Evolutionary conservation across 768 basidiomycete species (phyloP).

Genomic region (Daedaleopsis sinensis): DNA sequence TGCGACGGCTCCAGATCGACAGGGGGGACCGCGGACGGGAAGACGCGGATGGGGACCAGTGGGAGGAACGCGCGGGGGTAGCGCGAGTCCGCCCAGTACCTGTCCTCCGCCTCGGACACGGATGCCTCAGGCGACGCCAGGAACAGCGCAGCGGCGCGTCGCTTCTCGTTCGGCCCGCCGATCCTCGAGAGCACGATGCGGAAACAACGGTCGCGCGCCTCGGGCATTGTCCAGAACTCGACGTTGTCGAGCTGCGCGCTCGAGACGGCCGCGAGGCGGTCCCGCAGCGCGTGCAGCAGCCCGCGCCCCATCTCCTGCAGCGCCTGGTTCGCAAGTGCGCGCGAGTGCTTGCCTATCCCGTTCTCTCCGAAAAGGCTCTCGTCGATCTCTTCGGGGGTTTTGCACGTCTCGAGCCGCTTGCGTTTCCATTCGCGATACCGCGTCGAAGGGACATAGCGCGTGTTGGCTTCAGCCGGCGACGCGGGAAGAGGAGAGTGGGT

Average conservation of each 20-base stretch:
- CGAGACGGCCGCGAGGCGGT: slow-evolving; percentile 39
- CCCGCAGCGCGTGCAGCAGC: slow-evolving; percentile 63
- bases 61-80: slow-evolving; percentile 56
- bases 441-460: slow-evolving; percentile 63
- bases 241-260: slow-evolving; percentile 32
- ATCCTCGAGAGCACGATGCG: slow-evolving; percentile 77
- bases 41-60: slow-evolving; percentile 59
- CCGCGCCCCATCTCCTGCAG: slow-evolving; percentile 72
- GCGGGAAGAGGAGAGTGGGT: slow-evolving; percentile 46
- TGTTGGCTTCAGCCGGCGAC: slow-evolving; percentile 57
- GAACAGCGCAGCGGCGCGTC: slow-evolving; percentile 66
- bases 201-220: slow-evolving; percentile 72
- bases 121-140: slow-evolving; percentile 20
- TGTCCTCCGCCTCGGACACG: slow-evolving; percentile 36
- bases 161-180: slow-evolving; percentile 69
- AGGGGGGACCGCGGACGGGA: slow-evolving; percentile 37
- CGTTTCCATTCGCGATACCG: slow-evolving; percentile 64
- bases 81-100: slow-evolving; percentile 69
- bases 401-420: slow-evolving; percentile 10
- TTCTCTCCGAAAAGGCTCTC: slow-evolving; percentile 7
- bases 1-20: background rate
- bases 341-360: slow-evolving; percentile 54
- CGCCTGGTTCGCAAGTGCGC: slow-evolving; percentile 72
- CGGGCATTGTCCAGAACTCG: slow-evolving; percentile 80
- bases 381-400: background rate